Base-by-base conservation (phyloP, 2,329 filamentous ascomycete species). In the Botrytis aclada region DNA sequence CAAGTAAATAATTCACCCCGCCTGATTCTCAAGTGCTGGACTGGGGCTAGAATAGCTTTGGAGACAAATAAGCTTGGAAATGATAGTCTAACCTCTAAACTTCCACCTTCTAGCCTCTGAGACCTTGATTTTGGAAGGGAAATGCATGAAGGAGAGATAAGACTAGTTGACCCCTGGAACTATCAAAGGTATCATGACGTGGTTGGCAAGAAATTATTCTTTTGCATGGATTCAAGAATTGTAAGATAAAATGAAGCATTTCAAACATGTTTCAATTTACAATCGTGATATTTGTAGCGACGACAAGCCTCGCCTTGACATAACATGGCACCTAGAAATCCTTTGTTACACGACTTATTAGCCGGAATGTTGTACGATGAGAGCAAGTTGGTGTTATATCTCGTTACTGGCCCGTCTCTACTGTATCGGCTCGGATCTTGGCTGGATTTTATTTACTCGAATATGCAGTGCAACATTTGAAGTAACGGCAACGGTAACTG, bases 1-100 rank as follows among this genome's bases (percentile, higher is more conserved):
- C 65, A 67, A 67, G 34, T 56, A 56, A 41, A 64, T 56, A 56
- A 69, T 43, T 69, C 65, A 56, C 65, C 37, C 47, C 25, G 16
- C 65, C 47, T 56, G 32, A 16, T 39, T 29, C 9, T 54, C 32
- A 54, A 32, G 29, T 14, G 25, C n/a, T 54, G 12, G 47, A 7
- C 47, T 54, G 47, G 47, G 47, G 47, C n/a, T 29, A 63, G 39
- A 43, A 32, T 22, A 22, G 41, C 25, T 12, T 32, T 45, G 3
- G 29, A 4, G n/a, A 20, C 61, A 45, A 64, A 45, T 45, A 45
- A 64, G 62, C 62, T 64, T 64, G 62, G 62, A 64, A 64, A 18
- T 25, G 12, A 51, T 51, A 8, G 32, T 6, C 32, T 20, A 22
- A 67, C n/a, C 25, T 41, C 1, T n/a, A 58, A 58, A 20, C 18